Conservation (phyloP, 2,329 filamentous ascomycete species). For the Eutypella sp. region DNA sequence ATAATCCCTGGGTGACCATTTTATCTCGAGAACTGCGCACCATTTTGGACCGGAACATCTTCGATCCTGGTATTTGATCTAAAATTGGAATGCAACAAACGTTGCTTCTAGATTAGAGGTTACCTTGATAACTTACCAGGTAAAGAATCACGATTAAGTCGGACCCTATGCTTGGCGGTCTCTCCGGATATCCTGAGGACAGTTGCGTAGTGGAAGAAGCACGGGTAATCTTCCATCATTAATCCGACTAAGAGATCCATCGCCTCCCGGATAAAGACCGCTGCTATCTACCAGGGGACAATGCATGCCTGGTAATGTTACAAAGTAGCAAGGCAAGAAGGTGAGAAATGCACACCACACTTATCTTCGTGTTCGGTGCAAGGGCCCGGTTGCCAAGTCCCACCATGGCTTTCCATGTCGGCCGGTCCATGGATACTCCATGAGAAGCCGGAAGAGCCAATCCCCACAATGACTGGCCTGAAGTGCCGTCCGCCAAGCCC, state of each 20-base stretch:
- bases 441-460: not conserved
- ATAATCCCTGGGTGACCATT: not conserved
- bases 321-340: too few relatives aligned
- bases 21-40: not conserved
- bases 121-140: too few relatives aligned
- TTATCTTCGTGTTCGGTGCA: not conserved
- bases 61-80: not conserved
- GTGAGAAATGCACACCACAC: too few relatives aligned
- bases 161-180: too few relatives aligned
- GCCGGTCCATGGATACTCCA: not conserved
- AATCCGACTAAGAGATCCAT: not conserved
- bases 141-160: too few relatives aligned
- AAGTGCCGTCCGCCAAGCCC: constrained; percentile 1
- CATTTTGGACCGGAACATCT: not conserved
- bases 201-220: not conserved
- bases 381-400: not conserved
- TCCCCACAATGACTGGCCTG: not conserved
- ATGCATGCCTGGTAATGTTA: not conserved
- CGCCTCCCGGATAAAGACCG: not conserved
- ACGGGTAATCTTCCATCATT: not conserved
- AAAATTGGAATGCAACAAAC: not conserved
- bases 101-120: too few relatives aligned
- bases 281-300: not conserved
- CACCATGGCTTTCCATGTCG: too few relatives aligned
- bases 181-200: not conserved